Base-by-base conservation (phyloP, 202 grass and related monocot genomes). In the Dendrocalamus latiflorus region DNA sequence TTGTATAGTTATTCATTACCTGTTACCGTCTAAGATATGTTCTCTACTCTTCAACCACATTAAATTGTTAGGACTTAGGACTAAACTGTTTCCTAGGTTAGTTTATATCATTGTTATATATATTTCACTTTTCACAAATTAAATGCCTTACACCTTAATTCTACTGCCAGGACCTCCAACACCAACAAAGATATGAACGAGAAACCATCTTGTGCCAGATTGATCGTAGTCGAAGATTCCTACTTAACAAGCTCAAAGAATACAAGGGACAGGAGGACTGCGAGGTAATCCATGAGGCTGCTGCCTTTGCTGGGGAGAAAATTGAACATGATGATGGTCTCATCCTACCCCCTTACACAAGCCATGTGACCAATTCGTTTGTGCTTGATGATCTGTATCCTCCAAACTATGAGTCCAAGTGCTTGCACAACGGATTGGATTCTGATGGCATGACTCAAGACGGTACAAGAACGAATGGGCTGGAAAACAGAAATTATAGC, bases 171-270 rank as follows among this genome's bases (percentile, higher is more conserved):
- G 94, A 87, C 64, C 86, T 94, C 41, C 91, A 92, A 73, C 91
- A 97, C 64, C 94, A 97, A 73, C 91, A 97, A 68, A 92, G 85
- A 74, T 94, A 94, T 33, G 94, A 92, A 36, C 85, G 88, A 65
- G 94, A 94, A 78, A 85, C 86, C 8, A 86, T 91, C n/a, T 65
- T 92, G 12, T 50, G 45, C 86, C 91, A 94, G 82, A 94, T 92
- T 55, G 94, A 94, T 58, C 77, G n/a, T 6, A 94, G 94, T 77
- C 85, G 88, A 61, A 78, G 74, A 38, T 73, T 74, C 70, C 90
- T 97, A 16, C 89, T 94, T 25, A 72, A 65, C 74, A 92, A 94
- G 82, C 89, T 97, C 50, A 92, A 80, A 84, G 90, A 91, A 47
- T 94, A 92, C 88, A 94, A 97, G 64, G 91, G 94, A 4, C 58